Percentiles rank a stretch among this genome's conserved stretches.
Conservation (phyloP, 2,329 filamentous ascomycete species). For the Pseudopithomyces chartarum region DNA sequence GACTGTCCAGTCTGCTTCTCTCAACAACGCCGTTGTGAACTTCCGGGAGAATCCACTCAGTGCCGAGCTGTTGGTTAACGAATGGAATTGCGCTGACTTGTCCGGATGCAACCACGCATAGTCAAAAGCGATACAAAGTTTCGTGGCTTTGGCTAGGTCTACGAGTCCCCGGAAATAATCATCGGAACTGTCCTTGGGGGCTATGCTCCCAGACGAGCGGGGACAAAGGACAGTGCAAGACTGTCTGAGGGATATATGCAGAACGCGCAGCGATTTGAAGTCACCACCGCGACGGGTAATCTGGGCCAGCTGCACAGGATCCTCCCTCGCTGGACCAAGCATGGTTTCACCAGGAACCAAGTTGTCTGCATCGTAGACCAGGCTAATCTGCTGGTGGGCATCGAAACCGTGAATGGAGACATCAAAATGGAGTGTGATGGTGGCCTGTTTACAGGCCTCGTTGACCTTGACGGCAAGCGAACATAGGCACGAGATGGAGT, state of each 20-base stretch:
- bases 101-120: not conserved
- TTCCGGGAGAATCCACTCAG: not conserved
- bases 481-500: not conserved
- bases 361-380: conserved; percentile 5
- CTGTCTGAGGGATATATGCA: not conserved
- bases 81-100: not conserved
- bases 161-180: not conserved
- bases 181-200: not conserved
- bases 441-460: not conserved
- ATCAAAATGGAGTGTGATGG: not conserved
- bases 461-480: not conserved
- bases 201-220: not conserved
- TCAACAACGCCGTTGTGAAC: too few species aligned
- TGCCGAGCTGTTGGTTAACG: not conserved
- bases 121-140: not conserved
- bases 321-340: not conserved
- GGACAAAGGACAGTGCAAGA: not conserved
- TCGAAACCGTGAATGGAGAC: not conserved
- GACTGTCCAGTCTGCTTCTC: conserved; percentile 2
- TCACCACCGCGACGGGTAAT: not conserved
- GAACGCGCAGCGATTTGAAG: not conserved
- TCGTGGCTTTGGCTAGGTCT: not conserved
- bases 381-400: not conserved
- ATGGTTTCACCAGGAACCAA: not conserved
- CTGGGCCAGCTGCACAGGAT: not conserved